These are phyloP conservation scores for Phoenix roebelenii DNA, from an alignment of 176 grass and related monocot genomes.

Conservation along the genomic window DNA sequence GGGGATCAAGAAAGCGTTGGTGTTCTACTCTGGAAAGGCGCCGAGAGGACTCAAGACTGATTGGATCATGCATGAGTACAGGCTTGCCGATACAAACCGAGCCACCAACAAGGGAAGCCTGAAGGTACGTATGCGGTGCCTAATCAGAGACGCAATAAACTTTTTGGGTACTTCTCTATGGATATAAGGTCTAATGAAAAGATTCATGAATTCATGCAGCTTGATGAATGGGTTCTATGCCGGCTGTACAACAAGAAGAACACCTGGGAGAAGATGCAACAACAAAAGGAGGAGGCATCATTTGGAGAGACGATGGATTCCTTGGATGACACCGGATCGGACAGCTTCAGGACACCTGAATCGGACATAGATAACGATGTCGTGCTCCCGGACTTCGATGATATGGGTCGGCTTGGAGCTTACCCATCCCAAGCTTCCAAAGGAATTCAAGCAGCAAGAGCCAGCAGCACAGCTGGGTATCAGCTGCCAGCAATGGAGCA, in stretches of 20 bases:
- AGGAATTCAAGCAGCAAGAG: background rate
- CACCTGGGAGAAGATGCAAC: constrained; percentile 10
- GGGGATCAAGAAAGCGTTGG: constrained; percentile 15
- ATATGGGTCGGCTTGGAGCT: background rate
- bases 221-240: constrained; percentile 17
- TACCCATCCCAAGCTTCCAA: background rate
- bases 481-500: background rate
- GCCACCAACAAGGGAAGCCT: constrained; percentile 2
- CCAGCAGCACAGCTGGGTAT: background rate
- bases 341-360: constrained; percentile 10
- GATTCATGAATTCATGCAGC: background rate
- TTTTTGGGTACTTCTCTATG: background rate
- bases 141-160: background rate
- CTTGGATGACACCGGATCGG: background rate
- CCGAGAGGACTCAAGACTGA: constrained; percentile 8
- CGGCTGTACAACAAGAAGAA: constrained; percentile 19
- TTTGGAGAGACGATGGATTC: background rate
- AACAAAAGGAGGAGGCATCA: background rate
- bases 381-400: background rate
- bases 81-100: constrained; percentile 1
- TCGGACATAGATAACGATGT: background rate
- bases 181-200: background rate
- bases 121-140: background rate
- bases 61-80: constrained; percentile 21
- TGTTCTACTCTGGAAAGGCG: constrained; percentile 5